Base-by-base conservation (phyloP, 78 protist species). In the Goniomonas avonlea region DNA sequence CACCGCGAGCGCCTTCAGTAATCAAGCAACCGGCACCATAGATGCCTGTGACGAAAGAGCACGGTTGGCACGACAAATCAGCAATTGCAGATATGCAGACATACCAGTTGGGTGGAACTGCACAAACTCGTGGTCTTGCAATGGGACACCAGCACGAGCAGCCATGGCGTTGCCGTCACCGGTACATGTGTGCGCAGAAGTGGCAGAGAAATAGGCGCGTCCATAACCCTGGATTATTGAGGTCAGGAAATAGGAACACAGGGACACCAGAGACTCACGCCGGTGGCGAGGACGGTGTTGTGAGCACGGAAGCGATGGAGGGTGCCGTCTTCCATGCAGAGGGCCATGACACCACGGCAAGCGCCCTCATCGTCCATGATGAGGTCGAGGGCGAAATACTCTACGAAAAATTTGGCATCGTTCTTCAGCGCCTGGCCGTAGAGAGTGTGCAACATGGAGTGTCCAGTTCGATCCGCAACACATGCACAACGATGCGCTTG, bases 41-140 rank as follows among this genome's bases (percentile, higher is more conserved):
- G 87, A 97, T 91, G 47, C n/a, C n/a, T n/a, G n/a, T n/a, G n/a
- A n/a, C n/a, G n/a, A n/a, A n/a, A n/a, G n/a, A n/a, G n/a, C n/a
- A n/a, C n/a, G n/a, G n/a, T n/a, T n/a, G n/a, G n/a, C n/a, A n/a
- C n/a, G n/a, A n/a, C n/a, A n/a, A n/a, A n/a, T n/a, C n/a, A n/a
- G n/a, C n/a, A n/a, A n/a, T n/a, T n/a, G n/a, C n/a, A n/a, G n/a
- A n/a, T n/a, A n/a, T n/a, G n/a, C n/a, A n/a, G n/a, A n/a, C n/a
- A n/a, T n/a, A n/a, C 99, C 99, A 0, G 99, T 95, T 50, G 99
- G 99, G 91, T 97, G 99, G 95, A 97, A 97, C 86, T 96, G 99
- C 56, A 95, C 98, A 79, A 97, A 97, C 85, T 97, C 99, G 32
- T 77, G 78, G 56, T 83, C 87, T 68, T 82, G 80, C 18, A 47